Percentiles rank a stretch among this genome's conserved stretches.
Evolutionary conservation across 129 eudicot genomes (phyloP).

Genomic region (Escallonia rubra): DNA sequence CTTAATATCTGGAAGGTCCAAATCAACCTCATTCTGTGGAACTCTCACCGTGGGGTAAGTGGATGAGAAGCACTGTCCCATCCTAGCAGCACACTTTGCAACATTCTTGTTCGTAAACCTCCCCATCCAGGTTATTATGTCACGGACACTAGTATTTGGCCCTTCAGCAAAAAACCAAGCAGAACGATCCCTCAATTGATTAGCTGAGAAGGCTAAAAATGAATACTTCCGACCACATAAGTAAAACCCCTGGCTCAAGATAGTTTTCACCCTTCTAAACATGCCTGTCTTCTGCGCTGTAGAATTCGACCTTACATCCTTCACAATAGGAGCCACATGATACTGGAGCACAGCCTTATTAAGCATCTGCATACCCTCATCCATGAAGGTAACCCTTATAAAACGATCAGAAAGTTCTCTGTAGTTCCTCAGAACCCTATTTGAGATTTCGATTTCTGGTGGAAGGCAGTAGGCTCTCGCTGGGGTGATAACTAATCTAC

Average conservation of each 20-base stretch:
- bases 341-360: slow-evolving; percentile 28
- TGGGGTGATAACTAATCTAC: slow-evolving; percentile 45
- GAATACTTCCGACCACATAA: slow-evolving; percentile 46
- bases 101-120: slow-evolving; percentile 27
- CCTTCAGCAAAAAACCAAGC: slow-evolving; percentile 61
- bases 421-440: slow-evolving; percentile 43
- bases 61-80: slow-evolving; percentile 59
- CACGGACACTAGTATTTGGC: slow-evolving; percentile 3
- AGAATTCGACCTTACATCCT: slow-evolving; percentile 22
- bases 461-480: slow-evolving; percentile 50
- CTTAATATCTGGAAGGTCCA: slow-evolving; percentile 26
- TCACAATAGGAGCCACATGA: slow-evolving; percentile 35
- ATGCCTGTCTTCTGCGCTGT: slow-evolving; percentile 28
- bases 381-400: slow-evolving; percentile 51
- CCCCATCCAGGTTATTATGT: slow-evolving; percentile 44
- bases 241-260: slow-evolving; percentile 28
- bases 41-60: slow-evolving; percentile 56
- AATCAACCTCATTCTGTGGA: slow-evolving; percentile 18
- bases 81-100: slow-evolving; percentile 56
- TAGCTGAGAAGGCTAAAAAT: slow-evolving; percentile 49
- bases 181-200: slow-evolving; percentile 50
- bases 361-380: slow-evolving; percentile 45
- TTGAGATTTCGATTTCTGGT: slow-evolving; percentile 43
- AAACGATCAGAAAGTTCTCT: slow-evolving; percentile 37
- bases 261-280: slow-evolving; percentile 32